A percentile compares a stretch with the other conserved stretches of the same genome.
phyloP scores from a whole-genome alignment of 2,329 filamentous ascomycete genomes.

The Penicillium sclerotigenum region DNA sequence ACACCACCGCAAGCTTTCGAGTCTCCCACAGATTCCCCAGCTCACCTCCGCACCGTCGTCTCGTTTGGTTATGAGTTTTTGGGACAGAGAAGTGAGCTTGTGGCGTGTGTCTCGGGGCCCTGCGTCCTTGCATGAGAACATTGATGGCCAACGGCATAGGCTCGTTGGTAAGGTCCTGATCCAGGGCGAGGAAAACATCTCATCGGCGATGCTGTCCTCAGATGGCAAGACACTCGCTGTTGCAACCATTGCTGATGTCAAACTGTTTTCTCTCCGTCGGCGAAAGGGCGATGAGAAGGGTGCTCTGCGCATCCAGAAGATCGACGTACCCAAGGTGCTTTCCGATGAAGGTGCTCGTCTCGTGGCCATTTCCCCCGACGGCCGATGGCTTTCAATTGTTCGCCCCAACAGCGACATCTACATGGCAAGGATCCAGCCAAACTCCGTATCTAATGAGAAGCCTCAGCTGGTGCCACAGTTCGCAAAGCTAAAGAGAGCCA shows the following conservation, averaged over 20 bases:
- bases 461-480: slow-evolving; percentile 46
- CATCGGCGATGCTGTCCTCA: slow-evolving; percentile 66
- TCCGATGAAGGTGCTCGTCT: slow-evolving; percentile 63
- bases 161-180: slow-evolving; percentile 66
- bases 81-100: slow-evolving; percentile 81
- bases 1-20: slow-evolving; percentile 76
- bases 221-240: slow-evolving; percentile 74
- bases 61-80: slow-evolving; percentile 83
- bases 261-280: slow-evolving; percentile 68
- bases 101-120: slow-evolving; percentile 60
- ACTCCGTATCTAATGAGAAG: slow-evolving; percentile 43
- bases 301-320: slow-evolving; percentile 67
- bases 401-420: slow-evolving; percentile 60
- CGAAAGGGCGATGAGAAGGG: slow-evolving; percentile 52
- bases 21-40: slow-evolving; percentile 74
- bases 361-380: slow-evolving; percentile 52
- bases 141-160: slow-evolving; percentile 37
- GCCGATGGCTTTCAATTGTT: slow-evolving; percentile 49
- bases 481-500: slow-evolving; percentile 39
- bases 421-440: slow-evolving; percentile 48
- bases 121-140: slow-evolving; percentile 48
- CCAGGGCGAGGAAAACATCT: slow-evolving; percentile 76
- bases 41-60: slow-evolving; percentile 69
- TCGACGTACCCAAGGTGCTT: slow-evolving; percentile 61
- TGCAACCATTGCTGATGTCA: slow-evolving; percentile 70